These are phyloP conservation scores for Apophysomyces ossiformis DNA, from an alignment of 371 early-diverging fungal species.

Conservation along the genomic window DNA sequence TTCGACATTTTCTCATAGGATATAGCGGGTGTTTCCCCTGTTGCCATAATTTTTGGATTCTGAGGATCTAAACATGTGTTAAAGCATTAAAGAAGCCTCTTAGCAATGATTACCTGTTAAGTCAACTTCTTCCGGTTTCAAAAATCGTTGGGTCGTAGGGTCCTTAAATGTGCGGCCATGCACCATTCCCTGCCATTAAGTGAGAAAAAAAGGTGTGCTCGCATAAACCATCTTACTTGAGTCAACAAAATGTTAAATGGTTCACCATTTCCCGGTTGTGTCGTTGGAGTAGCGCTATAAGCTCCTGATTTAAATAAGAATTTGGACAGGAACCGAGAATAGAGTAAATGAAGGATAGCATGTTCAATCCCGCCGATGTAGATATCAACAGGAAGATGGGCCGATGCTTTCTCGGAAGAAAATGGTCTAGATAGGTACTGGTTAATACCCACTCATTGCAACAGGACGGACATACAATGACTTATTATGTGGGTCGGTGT, in stretches of 20 bases:
- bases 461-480: constrained; percentile 30
- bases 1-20: constrained; percentile 96
- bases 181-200: constrained; percentile 81
- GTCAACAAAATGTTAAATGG: constrained; percentile 88
- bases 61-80: constrained; percentile 37
- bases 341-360: constrained; percentile 92
- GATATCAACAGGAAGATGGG: constrained; percentile 83
- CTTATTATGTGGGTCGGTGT: constrained; percentile 76
- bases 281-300: constrained; percentile 36
- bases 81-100: not conserved
- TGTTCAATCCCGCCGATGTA: constrained; percentile 97
- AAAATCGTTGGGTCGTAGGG: constrained; percentile 76
- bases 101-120: constrained; percentile 40
- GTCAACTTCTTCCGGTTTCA: constrained; percentile 81
- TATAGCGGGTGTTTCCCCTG: constrained; percentile 64
- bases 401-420: constrained; percentile 57
- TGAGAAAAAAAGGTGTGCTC: not conserved
- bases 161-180: constrained; percentile 86
- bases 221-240: constrained; percentile 50
- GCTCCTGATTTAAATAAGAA: constrained; percentile 68
- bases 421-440: constrained; percentile 57
- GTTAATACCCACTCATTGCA: not conserved
- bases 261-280: constrained; percentile 68
- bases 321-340: constrained; percentile 91
- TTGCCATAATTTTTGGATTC: constrained; percentile 64